Base-by-base conservation (phyloP, 2,329 filamentous ascomycete species). In the Alternaria alternata region DNA sequence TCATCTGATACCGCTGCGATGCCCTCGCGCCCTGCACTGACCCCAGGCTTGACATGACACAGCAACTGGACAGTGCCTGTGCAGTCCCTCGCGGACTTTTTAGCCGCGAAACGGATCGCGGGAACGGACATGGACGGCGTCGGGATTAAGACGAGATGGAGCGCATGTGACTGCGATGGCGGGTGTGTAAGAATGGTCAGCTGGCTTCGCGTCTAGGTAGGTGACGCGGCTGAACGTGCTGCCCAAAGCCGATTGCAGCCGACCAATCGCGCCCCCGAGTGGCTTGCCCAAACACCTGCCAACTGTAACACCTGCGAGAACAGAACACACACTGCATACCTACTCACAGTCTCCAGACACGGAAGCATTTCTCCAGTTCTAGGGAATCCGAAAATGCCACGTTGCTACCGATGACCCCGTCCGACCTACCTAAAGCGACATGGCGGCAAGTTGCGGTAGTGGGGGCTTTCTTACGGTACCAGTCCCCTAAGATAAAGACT, bases 41-140 rank as follows among this genome's bases (percentile, higher is more conserved):
- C 85, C 4, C 89, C 88, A 0, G 90, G 88, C 62, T 90, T 91
- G 57, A 92, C 86, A 66, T 86, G 87, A 73, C 90, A 91, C 26
- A 85, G 82, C 32, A 92, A 79, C 54, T 88, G 85, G 18, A 92
- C 75, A 2, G 54, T 51, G 2, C 53, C 56, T 32, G 54, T 18
- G 14, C 39, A 6, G 49, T 61, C 41, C 48, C 52, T 73, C 3
- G 60, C 52, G 26, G 65, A 65, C 56, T 72, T 75, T 34, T 67
- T 56, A 36, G 68, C 67, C 28, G 75, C 62, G 57, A 70, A 71
- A 20, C 74, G 74, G 51, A 78, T 68, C 8, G 72, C 69, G n/a
- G 64, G 65, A 47, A 28, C 52, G n/a, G 46, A 38, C 43, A 60
- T 60, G 14, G 22, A 41, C 24, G 36, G 22, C 24, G 41, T 5